These are phyloP conservation scores for Clonostachys rhizophaga DNA, from an alignment of 2,329 filamentous ascomycete species.

Conservation along the genomic window DNA sequence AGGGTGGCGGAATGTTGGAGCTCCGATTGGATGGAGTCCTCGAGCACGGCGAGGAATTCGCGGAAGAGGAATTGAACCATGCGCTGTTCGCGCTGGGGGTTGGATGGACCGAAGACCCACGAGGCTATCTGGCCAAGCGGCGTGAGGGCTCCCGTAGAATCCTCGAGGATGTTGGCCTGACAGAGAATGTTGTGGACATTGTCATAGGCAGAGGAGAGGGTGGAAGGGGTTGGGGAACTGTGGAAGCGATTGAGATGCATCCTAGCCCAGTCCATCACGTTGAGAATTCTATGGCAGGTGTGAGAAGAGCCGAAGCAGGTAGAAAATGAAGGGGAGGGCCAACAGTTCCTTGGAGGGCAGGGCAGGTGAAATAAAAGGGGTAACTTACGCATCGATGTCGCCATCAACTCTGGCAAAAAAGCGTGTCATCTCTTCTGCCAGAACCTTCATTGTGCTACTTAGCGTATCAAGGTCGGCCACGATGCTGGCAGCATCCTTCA, in stretches of 20 bases:
- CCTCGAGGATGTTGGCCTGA: constrained; percentile 55
- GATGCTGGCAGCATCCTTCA: constrained; percentile 84
- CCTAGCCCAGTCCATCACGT: constrained; percentile 95
- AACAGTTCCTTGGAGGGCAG: background rate
- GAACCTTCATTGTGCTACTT: constrained; percentile 77
- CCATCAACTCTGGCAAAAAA: constrained; percentile 94
- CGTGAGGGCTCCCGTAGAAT: constrained; percentile 53
- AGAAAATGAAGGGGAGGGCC: background rate
- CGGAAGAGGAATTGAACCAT: constrained; percentile 80
- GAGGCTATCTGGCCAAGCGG: constrained; percentile 64
- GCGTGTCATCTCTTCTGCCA: constrained; percentile 80
- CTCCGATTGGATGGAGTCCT: constrained; percentile 84
- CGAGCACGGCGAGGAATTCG: constrained; percentile 81
- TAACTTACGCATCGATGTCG: constrained; percentile 73
- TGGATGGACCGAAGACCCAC: constrained; percentile 73
- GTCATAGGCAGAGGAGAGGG: constrained; percentile 67
- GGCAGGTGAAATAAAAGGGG: background rate
- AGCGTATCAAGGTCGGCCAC: constrained; percentile 81
- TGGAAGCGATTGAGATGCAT: constrained; percentile 73
- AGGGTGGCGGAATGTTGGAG: constrained; percentile 74
- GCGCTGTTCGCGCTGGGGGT: constrained; percentile 72
- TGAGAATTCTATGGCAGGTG: constrained; percentile 60
- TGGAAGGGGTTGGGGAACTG: constrained; percentile 48
- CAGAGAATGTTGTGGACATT: constrained; percentile 78
- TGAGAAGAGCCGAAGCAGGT: background rate